Evolutionary conservation across 208 protist species (phyloP), one percentile per base, ranked within the genome.

Genomic region (Leishmania arabica): DNA sequence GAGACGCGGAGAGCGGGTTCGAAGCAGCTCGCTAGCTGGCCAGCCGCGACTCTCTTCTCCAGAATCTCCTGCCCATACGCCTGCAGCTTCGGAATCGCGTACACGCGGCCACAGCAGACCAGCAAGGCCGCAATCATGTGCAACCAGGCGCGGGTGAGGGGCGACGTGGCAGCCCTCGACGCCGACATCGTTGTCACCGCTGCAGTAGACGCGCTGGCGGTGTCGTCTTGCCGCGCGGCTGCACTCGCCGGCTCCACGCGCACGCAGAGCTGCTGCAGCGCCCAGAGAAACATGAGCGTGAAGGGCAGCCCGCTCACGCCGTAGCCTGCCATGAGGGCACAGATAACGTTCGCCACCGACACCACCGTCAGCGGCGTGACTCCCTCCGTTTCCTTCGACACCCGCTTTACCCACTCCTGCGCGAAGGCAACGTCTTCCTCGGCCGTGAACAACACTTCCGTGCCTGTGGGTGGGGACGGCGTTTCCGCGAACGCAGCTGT

Each of bases 131-230:
- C 75, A 56, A 91, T 83, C 77, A 93, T 85, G 77, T 96, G 92
- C 73, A 93, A 85, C 92, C 90, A 96, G 58, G 92, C 92, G 15
- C 86, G 83, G n/a, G 86, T 87, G 37, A 89, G 88, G 24, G 80
- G 79, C 0, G 86, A 89, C 24, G 84, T 85, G 4, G 80, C 40
- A 9, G 81, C 78, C 68, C 75, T 75, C 42, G 80, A 84, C 40
- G 69, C 71, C 2, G 77, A 37, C 79, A 74, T 84, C 42, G 75
- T 79, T 11, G 77, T 71, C 34, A 49, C n/a, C 56, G 74, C 58
- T 4, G 53, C 76, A n/a, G 21, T 83, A 34, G 68, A 68, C 2
- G 73, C 37, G 62, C 65, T 87, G 5, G 75, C 56, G 24, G 51
- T 84, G 45, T 78, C 72, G 42, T 78, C 77, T 17, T 40, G 70